A percentile compares a stretch with the other conserved stretches of the same genome.
Evolutionary conservation across 1,139 yeast genomes (phyloP).

Genomic region (Saccharomycopsis hybrid): DNA sequence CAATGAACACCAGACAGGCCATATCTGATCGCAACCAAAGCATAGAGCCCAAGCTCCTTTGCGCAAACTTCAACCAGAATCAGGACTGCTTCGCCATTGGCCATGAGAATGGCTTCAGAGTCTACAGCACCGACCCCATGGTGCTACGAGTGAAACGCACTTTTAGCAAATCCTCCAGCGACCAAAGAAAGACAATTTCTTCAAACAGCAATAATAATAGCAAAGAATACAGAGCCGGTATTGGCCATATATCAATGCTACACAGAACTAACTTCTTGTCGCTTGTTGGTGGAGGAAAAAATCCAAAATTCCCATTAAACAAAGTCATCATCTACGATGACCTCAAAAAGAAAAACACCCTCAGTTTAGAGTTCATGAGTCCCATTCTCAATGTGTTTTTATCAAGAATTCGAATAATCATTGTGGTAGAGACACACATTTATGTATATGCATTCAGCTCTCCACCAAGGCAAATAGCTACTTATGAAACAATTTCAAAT

Average conservation of each 20-base stretch:
- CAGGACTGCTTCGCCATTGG: slow-evolving; percentile 86
- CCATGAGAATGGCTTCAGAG: slow-evolving; percentile 74
- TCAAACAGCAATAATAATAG: neutral
- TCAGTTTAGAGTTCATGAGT: slow-evolving; percentile 65
- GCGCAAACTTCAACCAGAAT: slow-evolving; percentile 78
- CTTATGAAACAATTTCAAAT: slow-evolving; percentile 68
- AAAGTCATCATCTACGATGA: slow-evolving; percentile 90
- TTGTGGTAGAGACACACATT: slow-evolving; percentile 60
- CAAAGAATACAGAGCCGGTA: slow-evolving; percentile 37
- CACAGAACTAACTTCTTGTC: slow-evolving; percentile 88
- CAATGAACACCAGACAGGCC: slow-evolving; percentile 16
- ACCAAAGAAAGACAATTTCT: too few relatives aligned
- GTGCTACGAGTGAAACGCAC: slow-evolving; percentile 68
- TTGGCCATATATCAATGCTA: slow-evolving; percentile 74
- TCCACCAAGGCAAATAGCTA: slow-evolving; percentile 64
- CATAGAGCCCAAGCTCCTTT: slow-evolving; percentile 37
- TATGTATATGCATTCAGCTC: slow-evolving; percentile 74
- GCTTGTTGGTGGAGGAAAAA: slow-evolving; percentile 79
- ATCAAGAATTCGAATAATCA: slow-evolving; percentile 69
- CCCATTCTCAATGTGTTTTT: slow-evolving; percentile 70
- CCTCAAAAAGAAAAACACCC: slow-evolving; percentile 67
- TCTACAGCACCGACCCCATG: slow-evolving; percentile 84
- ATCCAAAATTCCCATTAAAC: slow-evolving; percentile 71
- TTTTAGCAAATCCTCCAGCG: slow-evolving; percentile 28
- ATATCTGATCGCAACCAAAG: slow-evolving; percentile 1